phyloP scores from a whole-genome alignment of 345 rosid species.

The Eucalyptus pumila region DNA sequence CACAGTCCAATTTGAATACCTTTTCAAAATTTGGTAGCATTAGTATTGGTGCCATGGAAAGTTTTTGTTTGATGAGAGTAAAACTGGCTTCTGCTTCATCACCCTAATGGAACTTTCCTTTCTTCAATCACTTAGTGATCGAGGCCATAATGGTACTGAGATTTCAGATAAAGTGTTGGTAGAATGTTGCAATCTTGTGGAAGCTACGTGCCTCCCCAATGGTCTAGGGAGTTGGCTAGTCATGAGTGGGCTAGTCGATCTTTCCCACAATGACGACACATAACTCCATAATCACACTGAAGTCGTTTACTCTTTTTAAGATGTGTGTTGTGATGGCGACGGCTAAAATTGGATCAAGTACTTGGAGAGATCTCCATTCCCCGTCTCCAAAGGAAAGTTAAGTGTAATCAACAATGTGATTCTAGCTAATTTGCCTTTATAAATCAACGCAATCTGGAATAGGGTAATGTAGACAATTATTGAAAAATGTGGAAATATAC shows the following conservation, averaged over 20 bases:
- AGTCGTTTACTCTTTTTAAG: background rate
- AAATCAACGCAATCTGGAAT: background rate
- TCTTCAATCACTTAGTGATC: no score
- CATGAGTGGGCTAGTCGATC: background rate
- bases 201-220: no score
- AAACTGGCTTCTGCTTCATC: no score
- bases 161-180: fast-evolving
- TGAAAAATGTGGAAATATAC: background rate
- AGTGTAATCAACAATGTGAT: background rate
- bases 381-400: background rate
- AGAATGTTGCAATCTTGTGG: fast-evolving
- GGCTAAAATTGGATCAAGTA: background rate
- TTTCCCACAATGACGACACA: background rate
- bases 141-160: no score
- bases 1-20: no score
- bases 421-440: background rate
- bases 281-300: background rate
- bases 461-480: background rate
- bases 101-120: no score
- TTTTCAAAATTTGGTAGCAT: no score
- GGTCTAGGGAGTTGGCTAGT: no score
- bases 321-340: background rate
- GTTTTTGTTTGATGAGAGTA: no score
- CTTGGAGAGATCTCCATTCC: background rate
- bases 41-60: no score